Evolutionary conservation across 108 stramenopile species (phyloP), one percentile per base, ranked within the genome.

Genomic region (Parietichytrium sp.): DNA sequence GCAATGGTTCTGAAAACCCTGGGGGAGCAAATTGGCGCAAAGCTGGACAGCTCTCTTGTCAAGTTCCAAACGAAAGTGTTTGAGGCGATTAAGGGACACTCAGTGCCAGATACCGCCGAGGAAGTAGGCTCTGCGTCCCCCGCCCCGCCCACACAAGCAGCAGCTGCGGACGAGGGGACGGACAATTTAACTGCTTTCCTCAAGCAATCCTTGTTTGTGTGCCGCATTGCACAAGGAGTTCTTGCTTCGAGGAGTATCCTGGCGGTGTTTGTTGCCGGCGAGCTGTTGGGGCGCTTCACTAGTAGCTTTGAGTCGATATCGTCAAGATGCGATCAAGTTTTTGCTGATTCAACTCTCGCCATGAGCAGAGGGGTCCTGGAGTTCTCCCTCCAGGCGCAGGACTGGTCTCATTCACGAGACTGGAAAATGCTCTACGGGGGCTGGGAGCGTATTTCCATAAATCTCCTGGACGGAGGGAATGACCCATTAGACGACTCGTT

Each of bases 391-490:
- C 4, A 2, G 4, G 33, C 61, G 3, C 61, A 72, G 61, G 61
- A 72, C 33, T 72, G 61, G 61, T 23, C 23, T 25, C 36, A 72
- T 42, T 16, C 61, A 23, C 61, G 61, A n/a, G 61, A 72, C 61
- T 72, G 61, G 61, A 42, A 33, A 16, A 25, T 72, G 38, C 61
- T 72, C 10, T 42, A 72, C 42, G 45, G 61, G 10, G 61, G 61
- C 8, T 72, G 61, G 61, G 61, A 72, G 61, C 61, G 61, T n/a
- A 72, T 72, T 72, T 42, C 61, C 33, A 42, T 72, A 42, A 31
- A 45, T 42, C 45, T 72, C 20, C 36, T 10, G 6, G 61, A 36
- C 8, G 61, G 45, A n/a, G n/a, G n/a, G n/a, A n/a, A n/a, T n/a
- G n/a, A n/a, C n/a, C n/a, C n/a, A n/a, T n/a, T n/a, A n/a, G 61